phyloP scores from a whole-genome alignment of 2,329 filamentous ascomycete genomes.

The Didymella keratinophila region DNA sequence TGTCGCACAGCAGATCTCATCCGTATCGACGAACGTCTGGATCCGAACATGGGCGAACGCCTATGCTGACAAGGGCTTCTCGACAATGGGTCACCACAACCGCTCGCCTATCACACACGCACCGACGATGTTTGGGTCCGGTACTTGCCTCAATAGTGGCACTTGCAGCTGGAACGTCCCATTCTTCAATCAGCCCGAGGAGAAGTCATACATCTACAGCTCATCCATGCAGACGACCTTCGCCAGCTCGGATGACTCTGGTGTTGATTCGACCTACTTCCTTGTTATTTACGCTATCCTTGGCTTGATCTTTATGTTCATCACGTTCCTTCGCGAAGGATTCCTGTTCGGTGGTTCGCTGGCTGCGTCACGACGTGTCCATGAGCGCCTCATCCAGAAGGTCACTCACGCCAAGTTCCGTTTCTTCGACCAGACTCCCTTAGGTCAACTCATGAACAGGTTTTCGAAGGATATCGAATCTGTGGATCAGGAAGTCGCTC shows the following conservation, averaged over 20 bases:
- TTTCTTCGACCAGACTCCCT: slow-evolving; percentile 95
- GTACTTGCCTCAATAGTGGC: slow-evolving; percentile 59
- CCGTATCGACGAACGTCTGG: slow-evolving; percentile 91
- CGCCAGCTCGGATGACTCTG: slow-evolving; percentile 43
- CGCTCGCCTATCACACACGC: slow-evolving; percentile 54
- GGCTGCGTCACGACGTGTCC: slow-evolving; percentile 84
- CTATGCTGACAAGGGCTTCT: slow-evolving; percentile 65
- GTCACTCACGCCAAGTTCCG: slow-evolving; percentile 92
- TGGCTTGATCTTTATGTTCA: slow-evolving; percentile 76
- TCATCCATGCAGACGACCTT: slow-evolving; percentile 54
- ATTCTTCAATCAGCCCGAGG: slow-evolving; percentile 33
- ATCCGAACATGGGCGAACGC: slow-evolving; percentile 95
- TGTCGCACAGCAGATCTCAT: slow-evolving; percentile 80
- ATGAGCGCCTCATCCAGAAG: slow-evolving; percentile 77
- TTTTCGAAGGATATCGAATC: slow-evolving; percentile 98
- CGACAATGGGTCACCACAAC: slow-evolving; percentile 41
- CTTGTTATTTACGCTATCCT: slow-evolving; percentile 82
- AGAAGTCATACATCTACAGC: slow-evolving; percentile 45
- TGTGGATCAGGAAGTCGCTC: slow-evolving; percentile 94
- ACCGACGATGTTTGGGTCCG: slow-evolving; percentile 53
- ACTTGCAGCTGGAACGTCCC: slow-evolving; percentile 59
- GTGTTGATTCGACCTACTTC: slow-evolving; percentile 85
- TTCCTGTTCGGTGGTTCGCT: slow-evolving; percentile 94
- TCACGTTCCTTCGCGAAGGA: slow-evolving; percentile 82
- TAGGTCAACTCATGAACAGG: slow-evolving; percentile 96